These are phyloP conservation scores for Venustampulla echinocandica DNA, from an alignment of 495 filamentous ascomycete genomes.

Conservation along the genomic window DNA sequence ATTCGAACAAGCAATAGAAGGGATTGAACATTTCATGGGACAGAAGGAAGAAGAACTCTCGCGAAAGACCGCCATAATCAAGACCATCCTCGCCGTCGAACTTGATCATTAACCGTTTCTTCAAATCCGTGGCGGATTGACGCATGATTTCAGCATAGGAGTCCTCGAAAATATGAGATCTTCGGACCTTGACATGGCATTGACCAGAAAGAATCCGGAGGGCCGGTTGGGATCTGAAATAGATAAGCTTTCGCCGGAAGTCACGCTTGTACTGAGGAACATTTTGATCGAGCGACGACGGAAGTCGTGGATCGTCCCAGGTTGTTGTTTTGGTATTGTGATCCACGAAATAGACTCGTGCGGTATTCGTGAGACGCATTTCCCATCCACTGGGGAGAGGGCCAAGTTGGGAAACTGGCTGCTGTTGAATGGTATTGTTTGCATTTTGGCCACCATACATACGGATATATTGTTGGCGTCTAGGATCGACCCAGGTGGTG, in stretches of 20 bases:
- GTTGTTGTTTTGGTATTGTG: slow-evolving; percentile 99
- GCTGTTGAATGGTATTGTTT: slow-evolving; percentile 87
- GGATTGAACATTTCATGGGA: slow-evolving; percentile 99
- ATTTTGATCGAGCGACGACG: slow-evolving; percentile 94
- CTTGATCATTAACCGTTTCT: slow-evolving; percentile 99
- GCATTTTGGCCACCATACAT: slow-evolving; percentile 83
- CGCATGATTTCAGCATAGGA: slow-evolving; percentile 98
- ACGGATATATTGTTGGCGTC: slow-evolving; percentile 93
- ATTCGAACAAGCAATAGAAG: slow-evolving; percentile 99
- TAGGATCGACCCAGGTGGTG: slow-evolving; percentile 98
- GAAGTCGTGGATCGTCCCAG: slow-evolving; percentile 96
- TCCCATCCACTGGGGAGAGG: slow-evolving; percentile 97
- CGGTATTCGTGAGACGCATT: slow-evolving; percentile 97
- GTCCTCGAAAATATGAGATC: slow-evolving; percentile 96
- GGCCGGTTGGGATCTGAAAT: slow-evolving; percentile 96
- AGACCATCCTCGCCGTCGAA: slow-evolving; percentile 98
- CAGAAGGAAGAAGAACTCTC: slow-evolving; percentile 99
- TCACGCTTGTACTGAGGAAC: slow-evolving; percentile 99
- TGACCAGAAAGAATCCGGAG: slow-evolving; percentile 92
- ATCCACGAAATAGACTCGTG: slow-evolving; percentile 96
- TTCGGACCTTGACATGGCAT: slow-evolving; percentile 94
- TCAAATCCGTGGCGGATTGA: slow-evolving; percentile 90
- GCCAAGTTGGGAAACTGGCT: slow-evolving; percentile 96
- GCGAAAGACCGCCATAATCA: slow-evolving; percentile 95
- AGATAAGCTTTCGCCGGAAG: slow-evolving; percentile 94